Evolutionary conservation across 768 basidiomycete species (phyloP).

Genomic region (Phaeotremella fagi): DNA sequence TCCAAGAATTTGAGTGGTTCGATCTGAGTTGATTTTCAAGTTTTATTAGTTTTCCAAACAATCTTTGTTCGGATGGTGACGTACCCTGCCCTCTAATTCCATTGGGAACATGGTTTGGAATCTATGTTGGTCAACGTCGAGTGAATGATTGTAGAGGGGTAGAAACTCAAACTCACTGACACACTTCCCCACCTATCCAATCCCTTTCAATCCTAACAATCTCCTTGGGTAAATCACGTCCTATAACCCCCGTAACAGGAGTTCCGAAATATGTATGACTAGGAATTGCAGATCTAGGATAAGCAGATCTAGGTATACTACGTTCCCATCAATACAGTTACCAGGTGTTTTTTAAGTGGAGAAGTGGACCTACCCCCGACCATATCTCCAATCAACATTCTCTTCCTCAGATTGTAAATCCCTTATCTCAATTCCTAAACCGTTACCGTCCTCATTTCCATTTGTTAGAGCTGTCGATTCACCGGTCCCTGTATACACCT

Average conservation of each 20-base stretch:
- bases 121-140: conserved; percentile 24
- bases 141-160: background rate
- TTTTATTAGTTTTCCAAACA: too few species aligned
- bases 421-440: too few species aligned
- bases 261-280: conserved; percentile 58
- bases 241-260: conserved; percentile 74
- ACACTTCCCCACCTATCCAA: conserved; percentile 81
- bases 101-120: conserved; percentile 84
- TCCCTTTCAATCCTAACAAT: conserved; percentile 88
- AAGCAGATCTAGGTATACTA: conserved; percentile 37
- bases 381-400: conserved; percentile 1
- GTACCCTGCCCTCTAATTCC: conserved; percentile 86
- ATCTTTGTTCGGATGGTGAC: too few species aligned
- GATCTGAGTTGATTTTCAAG: conserved; percentile 58
- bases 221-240: conserved; percentile 84
- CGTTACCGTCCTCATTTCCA: too few species aligned
- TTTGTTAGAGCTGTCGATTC: too few species aligned
- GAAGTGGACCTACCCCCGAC: background rate
- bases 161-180: conserved; percentile 55
- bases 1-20: conserved; percentile 84
- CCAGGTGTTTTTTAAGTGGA: background rate
- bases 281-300: conserved; percentile 36
- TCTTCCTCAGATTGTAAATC: too few species aligned
- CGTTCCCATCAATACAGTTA: background rate
- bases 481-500: background rate